A percentile compares a stretch with the other conserved stretches of the same genome.
Evolutionary conservation across 2,329 filamentous ascomycete species (phyloP).

Genomic region (Phialophora expanda): DNA sequence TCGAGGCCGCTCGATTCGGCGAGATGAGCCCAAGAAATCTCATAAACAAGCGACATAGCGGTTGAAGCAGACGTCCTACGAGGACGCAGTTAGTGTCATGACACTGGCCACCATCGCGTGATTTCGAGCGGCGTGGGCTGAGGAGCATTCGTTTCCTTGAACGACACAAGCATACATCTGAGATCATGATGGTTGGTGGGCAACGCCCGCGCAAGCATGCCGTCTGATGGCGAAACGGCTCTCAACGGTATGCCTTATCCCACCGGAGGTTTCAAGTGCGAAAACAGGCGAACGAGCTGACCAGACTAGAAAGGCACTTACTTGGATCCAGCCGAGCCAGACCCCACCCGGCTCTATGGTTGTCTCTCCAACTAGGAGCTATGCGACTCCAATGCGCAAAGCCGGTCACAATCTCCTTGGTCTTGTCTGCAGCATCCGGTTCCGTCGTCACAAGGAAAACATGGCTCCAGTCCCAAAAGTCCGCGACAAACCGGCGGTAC

Average conservation of each 20-base stretch:
- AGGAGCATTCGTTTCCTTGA: background rate
- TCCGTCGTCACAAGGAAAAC: slow-evolving; percentile 34
- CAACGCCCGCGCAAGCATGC: background rate
- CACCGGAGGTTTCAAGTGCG: background rate
- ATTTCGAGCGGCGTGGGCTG: background rate
- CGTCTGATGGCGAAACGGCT: background rate
- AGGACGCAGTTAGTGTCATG: background rate
- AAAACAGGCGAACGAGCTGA: background rate
- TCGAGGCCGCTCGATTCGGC: slow-evolving; percentile 33
- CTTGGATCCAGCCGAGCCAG: slow-evolving; percentile 33
- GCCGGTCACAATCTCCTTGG: slow-evolving; percentile 31
- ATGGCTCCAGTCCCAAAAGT: slow-evolving; percentile 36
- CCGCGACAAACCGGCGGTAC: slow-evolving; percentile 36
- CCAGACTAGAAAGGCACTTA: slow-evolving; percentile 21
- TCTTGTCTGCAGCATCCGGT: slow-evolving; percentile 2
- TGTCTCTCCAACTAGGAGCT: slow-evolving; percentile 25
- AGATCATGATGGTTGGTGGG: background rate
- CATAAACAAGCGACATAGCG: slow-evolving; percentile 48
- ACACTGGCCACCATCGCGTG: background rate
- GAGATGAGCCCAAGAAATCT: slow-evolving; percentile 40
- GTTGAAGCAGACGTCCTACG: slow-evolving; percentile 44
- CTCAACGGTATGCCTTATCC: background rate
- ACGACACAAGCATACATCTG: background rate
- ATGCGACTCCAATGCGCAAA: slow-evolving; percentile 36
- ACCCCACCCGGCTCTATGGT: slow-evolving; percentile 33